Evolutionary conservation across 495 filamentous ascomycete genomes (phyloP).

Genomic region (Pseudoneurospora amorphoporcata): DNA sequence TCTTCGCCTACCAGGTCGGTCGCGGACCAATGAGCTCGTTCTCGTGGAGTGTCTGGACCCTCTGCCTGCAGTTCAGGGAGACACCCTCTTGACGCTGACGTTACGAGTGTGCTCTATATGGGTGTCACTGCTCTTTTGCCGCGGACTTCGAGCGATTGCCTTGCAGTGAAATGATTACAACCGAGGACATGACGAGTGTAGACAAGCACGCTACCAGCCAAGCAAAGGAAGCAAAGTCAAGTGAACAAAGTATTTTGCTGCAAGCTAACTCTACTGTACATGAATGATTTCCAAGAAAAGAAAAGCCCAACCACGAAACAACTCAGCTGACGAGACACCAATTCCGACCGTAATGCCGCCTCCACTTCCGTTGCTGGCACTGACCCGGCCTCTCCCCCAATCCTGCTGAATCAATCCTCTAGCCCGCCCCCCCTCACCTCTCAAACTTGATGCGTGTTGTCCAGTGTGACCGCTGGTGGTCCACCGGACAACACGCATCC

Average conservation of each 20-base stretch:
- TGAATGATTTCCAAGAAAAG: no score
- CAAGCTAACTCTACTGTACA: no score
- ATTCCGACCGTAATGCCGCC: no score
- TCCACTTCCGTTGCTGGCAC: no score
- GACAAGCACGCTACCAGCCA: no score
- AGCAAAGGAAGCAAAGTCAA: no score
- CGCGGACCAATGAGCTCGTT: background rate
- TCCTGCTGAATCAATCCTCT: background rate
- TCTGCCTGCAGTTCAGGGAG: background rate
- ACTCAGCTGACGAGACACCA: no score
- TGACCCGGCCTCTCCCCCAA: background rate
- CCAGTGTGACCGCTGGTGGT: background rate
- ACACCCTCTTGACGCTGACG: background rate
- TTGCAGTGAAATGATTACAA: background rate
- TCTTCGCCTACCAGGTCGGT: background rate
- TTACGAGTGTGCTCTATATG: background rate
- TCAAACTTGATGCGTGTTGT: background rate
- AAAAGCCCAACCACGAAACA: background rate
- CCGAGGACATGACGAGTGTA: background rate
- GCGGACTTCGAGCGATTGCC: background rate
- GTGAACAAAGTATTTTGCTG: no score
- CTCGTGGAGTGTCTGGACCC: background rate
- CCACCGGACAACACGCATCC: background rate
- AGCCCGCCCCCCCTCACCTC: background rate
- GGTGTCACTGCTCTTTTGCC: background rate